Conservation (phyloP, 352 stramenopile species). For the Bremia lactucae region DNA sequence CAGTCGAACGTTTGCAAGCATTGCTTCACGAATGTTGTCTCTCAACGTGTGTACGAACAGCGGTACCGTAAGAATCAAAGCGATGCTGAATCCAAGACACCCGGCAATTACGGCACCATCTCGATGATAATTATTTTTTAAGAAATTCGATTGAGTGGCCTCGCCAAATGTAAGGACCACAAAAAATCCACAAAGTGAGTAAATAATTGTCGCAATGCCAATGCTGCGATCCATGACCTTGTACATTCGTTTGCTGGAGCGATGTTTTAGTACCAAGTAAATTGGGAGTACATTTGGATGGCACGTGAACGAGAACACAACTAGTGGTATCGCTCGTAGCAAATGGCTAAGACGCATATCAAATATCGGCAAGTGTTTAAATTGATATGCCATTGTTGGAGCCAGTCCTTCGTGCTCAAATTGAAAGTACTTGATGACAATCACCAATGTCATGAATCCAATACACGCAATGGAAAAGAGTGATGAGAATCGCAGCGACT, state of each 20-base stretch:
- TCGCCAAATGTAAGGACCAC: constrained; percentile 82
- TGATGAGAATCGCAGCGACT: constrained; percentile 78
- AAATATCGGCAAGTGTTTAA: constrained; percentile 65
- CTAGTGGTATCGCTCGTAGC: constrained; percentile 63
- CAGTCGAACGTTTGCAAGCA: constrained; percentile 39
- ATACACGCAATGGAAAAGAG: constrained; percentile 84
- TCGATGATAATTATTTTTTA: constrained; percentile 80
- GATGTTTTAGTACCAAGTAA: constrained; percentile 81
- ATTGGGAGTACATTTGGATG: constrained; percentile 85
- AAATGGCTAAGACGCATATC: constrained; percentile 52
- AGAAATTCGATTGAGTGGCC: constrained; percentile 69
- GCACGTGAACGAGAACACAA: constrained; percentile 85
- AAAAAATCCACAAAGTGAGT: constrained; percentile 69
- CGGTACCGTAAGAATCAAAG: constrained; percentile 72
- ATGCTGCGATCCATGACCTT: constrained; percentile 85
- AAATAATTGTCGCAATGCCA: constrained; percentile 58
- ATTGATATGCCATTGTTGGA: constrained; percentile 55
- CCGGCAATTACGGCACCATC: constrained; percentile 58
- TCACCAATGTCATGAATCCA: constrained; percentile 81
- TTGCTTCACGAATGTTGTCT: constrained; percentile 69
- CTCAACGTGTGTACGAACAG: constrained; percentile 81
- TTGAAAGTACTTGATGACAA: constrained; percentile 86
- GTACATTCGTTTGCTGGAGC: constrained; percentile 75
- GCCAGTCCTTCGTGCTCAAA: constrained; percentile 65
- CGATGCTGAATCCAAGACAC: constrained; percentile 70